Evolutionary conservation across 2,329 filamentous ascomycete genomes (phyloP).

Genomic region (Gyromitra esculenta): DNA sequence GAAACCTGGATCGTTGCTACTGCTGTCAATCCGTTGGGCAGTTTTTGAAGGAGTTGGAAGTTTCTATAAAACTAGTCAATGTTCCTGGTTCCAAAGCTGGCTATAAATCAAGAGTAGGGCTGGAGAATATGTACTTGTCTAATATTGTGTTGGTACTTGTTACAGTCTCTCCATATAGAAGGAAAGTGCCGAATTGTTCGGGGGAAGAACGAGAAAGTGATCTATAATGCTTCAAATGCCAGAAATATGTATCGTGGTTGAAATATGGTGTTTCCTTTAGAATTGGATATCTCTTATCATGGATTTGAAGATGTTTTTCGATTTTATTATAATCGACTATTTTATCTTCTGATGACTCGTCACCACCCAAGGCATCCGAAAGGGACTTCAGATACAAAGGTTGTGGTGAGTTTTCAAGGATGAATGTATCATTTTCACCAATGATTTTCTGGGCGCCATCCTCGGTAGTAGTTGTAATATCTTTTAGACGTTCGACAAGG

Average conservation of each 20-base stretch:
- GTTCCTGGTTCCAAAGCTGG: background rate
- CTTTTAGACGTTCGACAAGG: constrained; percentile 72
- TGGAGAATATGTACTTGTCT: constrained; percentile 72
- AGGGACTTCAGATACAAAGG: constrained; percentile 59
- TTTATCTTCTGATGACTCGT: constrained; percentile 63
- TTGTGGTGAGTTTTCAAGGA: constrained; percentile 71
- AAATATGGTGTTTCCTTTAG: constrained; percentile 77
- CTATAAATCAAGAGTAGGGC: constrained; percentile 29
- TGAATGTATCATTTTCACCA: constrained; percentile 84
- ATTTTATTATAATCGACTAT: constrained; percentile 79
- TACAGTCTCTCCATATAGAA: constrained; percentile 90
- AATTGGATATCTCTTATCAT: constrained; percentile 72
- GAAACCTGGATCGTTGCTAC: constrained; percentile 88
- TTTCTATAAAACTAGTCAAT: constrained; percentile 68
- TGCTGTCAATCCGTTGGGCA: constrained; percentile 87
- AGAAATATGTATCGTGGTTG: constrained; percentile 81
- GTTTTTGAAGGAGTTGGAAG: constrained; percentile 74
- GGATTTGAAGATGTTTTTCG: constrained; percentile 77
- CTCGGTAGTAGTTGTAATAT: constrained; percentile 71
- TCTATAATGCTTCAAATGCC: constrained; percentile 75
- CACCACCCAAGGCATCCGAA: constrained; percentile 49
- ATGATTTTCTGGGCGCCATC: constrained; percentile 74
- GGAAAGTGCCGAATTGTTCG: constrained; percentile 74
- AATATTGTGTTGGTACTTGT: constrained; percentile 88
- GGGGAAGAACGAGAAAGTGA: constrained; percentile 61